Base-by-base conservation (phyloP, 805 yeast genomes). In the Babjeviella inositovora region DNA sequence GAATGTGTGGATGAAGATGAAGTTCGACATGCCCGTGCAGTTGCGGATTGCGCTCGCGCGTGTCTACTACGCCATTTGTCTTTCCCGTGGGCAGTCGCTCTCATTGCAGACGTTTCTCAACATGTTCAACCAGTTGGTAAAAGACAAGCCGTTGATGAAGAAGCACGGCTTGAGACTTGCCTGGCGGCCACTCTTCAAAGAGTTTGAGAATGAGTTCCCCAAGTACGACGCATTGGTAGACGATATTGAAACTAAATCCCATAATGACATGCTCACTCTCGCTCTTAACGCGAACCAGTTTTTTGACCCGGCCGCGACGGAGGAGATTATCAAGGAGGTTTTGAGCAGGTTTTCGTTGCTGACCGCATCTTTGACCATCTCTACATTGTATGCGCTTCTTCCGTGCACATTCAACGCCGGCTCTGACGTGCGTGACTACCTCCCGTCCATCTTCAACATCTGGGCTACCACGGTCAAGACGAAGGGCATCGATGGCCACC, bases 1-100 rank as follows among this genome's bases (percentile, higher is more conserved):
- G 31, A 62, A 68, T 23, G 72, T 75, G 19, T 75, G 94, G 65
- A 43, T 82, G 25, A 65, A 64, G 34, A 72, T 76, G 69, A 79
- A 80, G 35, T 70, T 76, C 36, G 76, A 75, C 24, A 59, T 87
- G 51, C 96, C 98, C 0, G 35, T 81, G 8, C 33, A 55, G 2
- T 45, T 72, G 22, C 61, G 84, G 25, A 57, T 70, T 12, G 50
- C 65, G 1, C 54, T 87, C 19, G 70, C 81, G 1, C 54, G 56
- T 26, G 77, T 80, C 2, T 85, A 68, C 40, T 84, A 70, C 37
- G 66, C 76, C 10, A 54, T 90, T 13, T 59, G 80, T 18, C 48
- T 84, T 14, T 66, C 75, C 2, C 62, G 81, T 19, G 84, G 90
- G 5, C 93, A 81, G 35, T 59, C 58, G 15, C 38, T 73, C 12